Conservation (phyloP, 345 rosid genomes). For the Citrus inodora region DNA sequence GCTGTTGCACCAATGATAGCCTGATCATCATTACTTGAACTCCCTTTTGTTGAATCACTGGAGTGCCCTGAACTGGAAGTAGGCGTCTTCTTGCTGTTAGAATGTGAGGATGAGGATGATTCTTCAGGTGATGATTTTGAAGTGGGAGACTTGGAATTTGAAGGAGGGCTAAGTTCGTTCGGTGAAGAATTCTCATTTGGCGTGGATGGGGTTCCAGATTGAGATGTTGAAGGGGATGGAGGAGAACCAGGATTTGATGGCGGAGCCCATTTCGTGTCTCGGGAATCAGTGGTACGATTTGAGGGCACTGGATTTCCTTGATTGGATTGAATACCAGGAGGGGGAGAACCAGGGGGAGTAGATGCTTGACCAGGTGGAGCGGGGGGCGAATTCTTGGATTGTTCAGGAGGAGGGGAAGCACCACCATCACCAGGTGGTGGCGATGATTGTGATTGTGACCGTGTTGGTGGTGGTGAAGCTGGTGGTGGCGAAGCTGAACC, state of each 20-base stretch:
- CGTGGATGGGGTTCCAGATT: slow-evolving; percentile 23
- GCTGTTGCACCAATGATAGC: slow-evolving; percentile 37
- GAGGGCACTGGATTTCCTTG: slow-evolving; percentile 17
- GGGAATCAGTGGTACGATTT: background rate
- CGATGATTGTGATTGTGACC: background rate
- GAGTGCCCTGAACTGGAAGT: background rate
- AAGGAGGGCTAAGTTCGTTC: background rate
- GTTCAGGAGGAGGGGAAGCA: slow-evolving; percentile 23
- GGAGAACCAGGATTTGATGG: slow-evolving; percentile 26
- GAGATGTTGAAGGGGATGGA: slow-evolving; percentile 26
- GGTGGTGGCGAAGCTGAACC: slow-evolving; percentile 1
- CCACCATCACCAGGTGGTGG: background rate
- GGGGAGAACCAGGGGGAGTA: slow-evolving; percentile 22
- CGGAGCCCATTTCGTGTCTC: slow-evolving; percentile 21
- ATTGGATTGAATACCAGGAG: background rate
- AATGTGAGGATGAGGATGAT: background rate
- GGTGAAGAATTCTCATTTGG: slow-evolving; percentile 12
- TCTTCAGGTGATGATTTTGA: background rate
- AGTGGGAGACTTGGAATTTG: slow-evolving; percentile 15
- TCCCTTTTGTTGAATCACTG: background rate
- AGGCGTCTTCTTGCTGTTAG: background rate
- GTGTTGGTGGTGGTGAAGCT: slow-evolving; percentile 11
- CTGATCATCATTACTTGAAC: background rate
- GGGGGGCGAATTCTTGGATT: slow-evolving; percentile 13
- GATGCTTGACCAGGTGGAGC: slow-evolving; percentile 15